Evolutionary conservation across 2,329 filamentous ascomycete species (phyloP).

Genomic region (Thielaviopsis cerberus): DNA sequence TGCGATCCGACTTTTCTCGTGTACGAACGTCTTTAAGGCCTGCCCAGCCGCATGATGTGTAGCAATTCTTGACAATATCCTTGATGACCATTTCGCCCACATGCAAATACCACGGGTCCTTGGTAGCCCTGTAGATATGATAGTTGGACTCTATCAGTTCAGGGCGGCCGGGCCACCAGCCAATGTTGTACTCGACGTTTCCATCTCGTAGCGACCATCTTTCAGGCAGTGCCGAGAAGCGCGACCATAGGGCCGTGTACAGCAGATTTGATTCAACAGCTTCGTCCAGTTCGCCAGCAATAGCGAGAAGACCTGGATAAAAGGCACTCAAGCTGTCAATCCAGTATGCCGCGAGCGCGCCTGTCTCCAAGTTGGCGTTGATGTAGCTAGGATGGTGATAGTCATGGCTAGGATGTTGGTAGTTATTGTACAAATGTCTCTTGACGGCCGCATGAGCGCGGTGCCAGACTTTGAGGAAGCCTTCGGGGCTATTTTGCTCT

Average conservation of each 20-base stretch:
- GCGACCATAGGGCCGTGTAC: conserved; percentile 83
- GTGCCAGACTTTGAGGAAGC: conserved; percentile 69
- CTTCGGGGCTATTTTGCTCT: conserved; percentile 52
- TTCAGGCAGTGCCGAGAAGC: conserved; percentile 85
- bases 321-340: conserved; percentile 92
- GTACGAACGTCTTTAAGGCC: conserved; percentile 66
- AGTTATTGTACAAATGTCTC: conserved; percentile 66
- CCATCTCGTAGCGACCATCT: conserved; percentile 77
- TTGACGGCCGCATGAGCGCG: conserved; percentile 74
- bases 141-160: conserved; percentile 97
- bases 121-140: conserved; percentile 82
- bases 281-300: conserved; percentile 80
- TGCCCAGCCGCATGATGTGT: conserved; percentile 83
- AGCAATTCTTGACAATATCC: conserved; percentile 76
- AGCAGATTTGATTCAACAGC: conserved; percentile 78
- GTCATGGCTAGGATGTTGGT: conserved; percentile 12
- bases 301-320: conserved; percentile 70
- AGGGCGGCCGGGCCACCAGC: conserved; percentile 88
- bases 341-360: conserved; percentile 79
- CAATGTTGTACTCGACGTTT: conserved; percentile 66
- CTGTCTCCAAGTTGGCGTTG: conserved; percentile 74
- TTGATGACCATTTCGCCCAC: conserved; percentile 87
- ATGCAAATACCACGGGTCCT: conserved; percentile 89
- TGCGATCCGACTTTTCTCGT: conserved; percentile 77
- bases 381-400: conserved; percentile 83